These are phyloP conservation scores for Gossypioides kirkii DNA, from an alignment of 345 rosid species.

Conservation along the genomic window DNA sequence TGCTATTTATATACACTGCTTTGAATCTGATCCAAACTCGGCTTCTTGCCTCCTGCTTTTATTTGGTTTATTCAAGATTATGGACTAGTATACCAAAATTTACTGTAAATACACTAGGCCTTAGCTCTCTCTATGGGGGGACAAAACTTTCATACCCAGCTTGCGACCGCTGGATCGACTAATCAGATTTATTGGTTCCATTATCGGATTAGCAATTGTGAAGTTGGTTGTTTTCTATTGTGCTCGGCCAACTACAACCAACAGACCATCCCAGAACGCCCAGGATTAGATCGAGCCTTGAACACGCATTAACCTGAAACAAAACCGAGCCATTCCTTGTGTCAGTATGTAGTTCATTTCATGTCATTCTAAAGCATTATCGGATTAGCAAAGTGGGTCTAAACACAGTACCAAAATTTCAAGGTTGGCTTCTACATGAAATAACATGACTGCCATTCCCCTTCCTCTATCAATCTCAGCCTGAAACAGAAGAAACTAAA, in stretches of 20 bases:
- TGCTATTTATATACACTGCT: conserved; percentile 49
- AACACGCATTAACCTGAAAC: conserved; percentile 66
- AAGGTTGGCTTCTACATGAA: conserved; percentile 71
- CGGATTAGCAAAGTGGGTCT: background rate
- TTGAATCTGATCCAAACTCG: conserved; percentile 21
- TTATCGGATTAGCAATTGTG: conserved; percentile 50
- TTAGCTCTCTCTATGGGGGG: conserved; percentile 14
- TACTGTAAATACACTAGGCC: background rate
- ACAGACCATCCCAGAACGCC: conserved; percentile 95
- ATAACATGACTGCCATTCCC: conserved; percentile 89
- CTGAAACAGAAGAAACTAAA: conserved; percentile 32
- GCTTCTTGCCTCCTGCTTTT: conserved; percentile 37
- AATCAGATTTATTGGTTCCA: conserved; percentile 1
- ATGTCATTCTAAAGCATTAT: background rate
- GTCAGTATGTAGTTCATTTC: conserved; percentile 7
- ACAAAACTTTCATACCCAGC: conserved; percentile 54
- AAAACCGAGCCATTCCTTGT: background rate
- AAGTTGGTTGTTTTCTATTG: conserved; percentile 35
- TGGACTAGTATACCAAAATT: conserved; percentile 19
- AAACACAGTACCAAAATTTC: conserved; percentile 59
- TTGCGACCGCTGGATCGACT: conserved; percentile 26
- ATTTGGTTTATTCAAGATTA: conserved; percentile 22
- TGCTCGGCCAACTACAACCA: conserved; percentile 93
- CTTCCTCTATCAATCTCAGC: conserved; percentile 88
- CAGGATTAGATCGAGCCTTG: conserved; percentile 63